A percentile compares a stretch with the other conserved stretches of the same genome.
Conservation (phyloP, 1,139 yeast species). For the Wickerhamomyces sp. region DNA sequence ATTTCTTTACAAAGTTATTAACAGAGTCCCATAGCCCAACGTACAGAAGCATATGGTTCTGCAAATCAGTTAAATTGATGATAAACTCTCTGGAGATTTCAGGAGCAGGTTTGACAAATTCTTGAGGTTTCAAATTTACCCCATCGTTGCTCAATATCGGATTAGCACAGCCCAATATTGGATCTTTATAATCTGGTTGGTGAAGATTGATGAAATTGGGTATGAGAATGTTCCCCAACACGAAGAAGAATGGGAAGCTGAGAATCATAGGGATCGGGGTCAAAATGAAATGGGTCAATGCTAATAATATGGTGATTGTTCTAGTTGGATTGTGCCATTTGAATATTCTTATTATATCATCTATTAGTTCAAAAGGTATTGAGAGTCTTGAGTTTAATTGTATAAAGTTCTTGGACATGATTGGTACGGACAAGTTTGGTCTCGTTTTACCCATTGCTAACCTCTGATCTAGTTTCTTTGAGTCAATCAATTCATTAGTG, state of each 20-base stretch:
- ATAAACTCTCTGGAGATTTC: slow-evolving; percentile 76
- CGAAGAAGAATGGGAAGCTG: slow-evolving; percentile 47
- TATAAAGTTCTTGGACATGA: slow-evolving; percentile 68
- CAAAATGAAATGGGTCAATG: slow-evolving; percentile 55
- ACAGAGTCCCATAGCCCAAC: slow-evolving; percentile 59
- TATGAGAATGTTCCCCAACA: slow-evolving; percentile 54
- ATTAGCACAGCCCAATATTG: slow-evolving; percentile 33
- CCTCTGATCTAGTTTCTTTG: slow-evolving; percentile 39
- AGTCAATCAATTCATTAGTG: slow-evolving; percentile 36
- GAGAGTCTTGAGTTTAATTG: slow-evolving; percentile 62
- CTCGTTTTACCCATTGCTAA: slow-evolving; percentile 55
- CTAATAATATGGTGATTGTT: slow-evolving; percentile 54
- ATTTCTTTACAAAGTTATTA: slow-evolving; percentile 45
- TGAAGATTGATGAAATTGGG: slow-evolving; percentile 59
- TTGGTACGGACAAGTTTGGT: slow-evolving; percentile 65
- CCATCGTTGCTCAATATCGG: slow-evolving; percentile 57
- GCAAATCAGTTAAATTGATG: slow-evolving; percentile 77
- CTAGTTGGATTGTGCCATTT: slow-evolving; percentile 63
- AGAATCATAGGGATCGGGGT: slow-evolving; percentile 55
- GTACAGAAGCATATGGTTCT: slow-evolving; percentile 73
- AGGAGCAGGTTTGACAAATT: slow-evolving; percentile 57
- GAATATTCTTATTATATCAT: slow-evolving; percentile 47
- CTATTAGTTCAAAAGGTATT: slow-evolving; percentile 53
- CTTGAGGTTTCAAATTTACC: slow-evolving; percentile 43
- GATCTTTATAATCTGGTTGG: slow-evolving; percentile 26